A percentile compares a stretch with the other conserved stretches of the same genome.
phyloP scores from a whole-genome alignment of 148 eudicot species.

The Hydrangea macrophylla region DNA sequence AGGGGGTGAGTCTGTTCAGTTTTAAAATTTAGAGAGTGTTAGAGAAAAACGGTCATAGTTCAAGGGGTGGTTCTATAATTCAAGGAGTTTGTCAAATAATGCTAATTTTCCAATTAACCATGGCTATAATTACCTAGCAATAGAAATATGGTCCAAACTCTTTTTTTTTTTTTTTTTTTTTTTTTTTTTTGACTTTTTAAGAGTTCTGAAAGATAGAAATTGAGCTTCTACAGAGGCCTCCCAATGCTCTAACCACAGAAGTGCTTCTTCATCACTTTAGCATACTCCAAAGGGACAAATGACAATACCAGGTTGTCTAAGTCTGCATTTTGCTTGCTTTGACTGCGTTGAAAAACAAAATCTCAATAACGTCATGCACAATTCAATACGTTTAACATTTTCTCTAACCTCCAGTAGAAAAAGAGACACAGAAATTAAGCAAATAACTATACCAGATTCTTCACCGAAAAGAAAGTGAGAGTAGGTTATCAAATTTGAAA shows the following conservation, averaged over 20 bases:
- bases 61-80: too few species aligned
- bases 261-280: constrained; percentile 96
- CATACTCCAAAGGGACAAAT: constrained; percentile 84
- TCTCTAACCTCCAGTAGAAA: not conserved
- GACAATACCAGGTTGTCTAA: constrained; percentile 67
- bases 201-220: too few species aligned
- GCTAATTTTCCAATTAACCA: too few species aligned
- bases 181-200: too few species aligned
- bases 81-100: too few species aligned
- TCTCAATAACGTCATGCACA: constrained; percentile 8
- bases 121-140: constrained; percentile 1
- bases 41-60: too few species aligned
- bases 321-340: constrained; percentile 76
- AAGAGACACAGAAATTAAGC: not conserved
- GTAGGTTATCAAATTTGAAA: not conserved
- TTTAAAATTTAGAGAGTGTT: too few species aligned
- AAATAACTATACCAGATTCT: not conserved
- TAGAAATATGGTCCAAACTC: not conserved
- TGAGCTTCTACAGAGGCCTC: not conserved
- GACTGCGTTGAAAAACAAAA: constrained; percentile 57
- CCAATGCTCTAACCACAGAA: constrained; percentile 34
- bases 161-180: too few species aligned
- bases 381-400: not conserved
- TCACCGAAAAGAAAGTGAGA: not conserved
- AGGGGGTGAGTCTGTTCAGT: too few species aligned